Conservation (phyloP, 345 rosid genomes). For the Anacardium occidentale region DNA sequence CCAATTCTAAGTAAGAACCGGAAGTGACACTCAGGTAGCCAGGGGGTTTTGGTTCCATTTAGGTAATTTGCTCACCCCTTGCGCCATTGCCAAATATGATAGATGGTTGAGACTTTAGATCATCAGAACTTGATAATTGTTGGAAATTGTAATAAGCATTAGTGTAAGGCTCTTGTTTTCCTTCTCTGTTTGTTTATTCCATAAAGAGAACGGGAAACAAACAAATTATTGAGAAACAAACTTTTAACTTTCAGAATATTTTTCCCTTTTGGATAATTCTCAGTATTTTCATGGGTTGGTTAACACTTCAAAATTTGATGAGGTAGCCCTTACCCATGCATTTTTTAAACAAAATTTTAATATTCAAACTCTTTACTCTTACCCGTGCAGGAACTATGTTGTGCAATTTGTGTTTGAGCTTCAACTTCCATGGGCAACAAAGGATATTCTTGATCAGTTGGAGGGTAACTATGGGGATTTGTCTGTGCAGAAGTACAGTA, state of each 20-base stretch:
- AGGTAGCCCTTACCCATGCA: not conserved
- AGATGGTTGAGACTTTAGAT: not conserved
- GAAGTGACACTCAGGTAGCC: too few species aligned
- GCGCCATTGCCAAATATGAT: not conserved
- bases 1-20: too few species aligned
- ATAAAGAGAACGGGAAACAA: not conserved
- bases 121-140: not conserved
- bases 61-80: too few species aligned
- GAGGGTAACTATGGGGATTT: slow-evolving; percentile 71
- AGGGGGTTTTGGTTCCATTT: too few species aligned
- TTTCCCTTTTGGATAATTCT: not conserved
- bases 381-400: slow-evolving; percentile 63
- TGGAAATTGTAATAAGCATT: not conserved
- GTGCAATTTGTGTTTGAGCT: slow-evolving; percentile 73
- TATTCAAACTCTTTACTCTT: slow-evolving; percentile 1
- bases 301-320: not conserved
- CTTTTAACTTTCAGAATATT: not conserved
- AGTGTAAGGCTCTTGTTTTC: not conserved
- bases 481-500: slow-evolving; percentile 84
- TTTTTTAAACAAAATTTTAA: not conserved
- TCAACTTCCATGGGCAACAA: slow-evolving; percentile 51
- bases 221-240: not conserved
- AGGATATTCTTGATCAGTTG: slow-evolving; percentile 54
- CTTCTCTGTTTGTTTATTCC: not conserved
- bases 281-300: not conserved